These are phyloP conservation scores for Pyricularia sp. DNA, from an alignment of 2,329 filamentous ascomycete genomes.

Conservation along the genomic window DNA sequence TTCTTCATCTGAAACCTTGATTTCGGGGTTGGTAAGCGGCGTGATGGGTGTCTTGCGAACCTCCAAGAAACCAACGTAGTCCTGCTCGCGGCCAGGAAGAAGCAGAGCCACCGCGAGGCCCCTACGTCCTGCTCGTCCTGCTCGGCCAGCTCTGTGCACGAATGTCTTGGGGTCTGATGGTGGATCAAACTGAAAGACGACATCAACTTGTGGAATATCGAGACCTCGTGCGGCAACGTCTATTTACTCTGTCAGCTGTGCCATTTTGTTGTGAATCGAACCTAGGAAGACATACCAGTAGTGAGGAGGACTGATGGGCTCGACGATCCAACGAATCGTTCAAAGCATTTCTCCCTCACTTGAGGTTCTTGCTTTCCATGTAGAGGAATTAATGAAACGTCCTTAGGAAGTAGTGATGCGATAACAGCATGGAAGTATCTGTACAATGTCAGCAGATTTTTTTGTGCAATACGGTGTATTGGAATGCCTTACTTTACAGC, in stretches of 20 bases:
- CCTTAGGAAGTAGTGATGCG: conserved; percentile 58
- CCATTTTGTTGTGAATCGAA: neutral
- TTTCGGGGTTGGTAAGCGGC: conserved; percentile 45
- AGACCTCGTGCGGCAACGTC: conserved; percentile 84
- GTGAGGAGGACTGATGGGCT: conserved; percentile 77
- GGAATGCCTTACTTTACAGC: conserved; percentile 68
- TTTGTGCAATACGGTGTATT: neutral
- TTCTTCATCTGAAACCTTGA: conserved; percentile 52
- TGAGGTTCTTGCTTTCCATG: conserved; percentile 89
- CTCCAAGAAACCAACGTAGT: conserved; percentile 80
- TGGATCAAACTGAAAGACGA: conserved; percentile 81
- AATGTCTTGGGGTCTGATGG: conserved; percentile 87
- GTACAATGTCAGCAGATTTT: neutral
- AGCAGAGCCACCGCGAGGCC: conserved; percentile 82
- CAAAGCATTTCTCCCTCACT: conserved; percentile 81
- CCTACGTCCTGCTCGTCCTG: conserved; percentile 78
- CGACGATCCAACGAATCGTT: conserved; percentile 65
- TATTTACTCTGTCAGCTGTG: conserved; percentile 33
- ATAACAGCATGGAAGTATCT: conserved; percentile 64
- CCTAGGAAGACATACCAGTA: neutral
- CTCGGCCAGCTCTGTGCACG: conserved; percentile 84
- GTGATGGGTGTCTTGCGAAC: conserved; percentile 79
- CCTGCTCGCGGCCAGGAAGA: conserved; percentile 76
- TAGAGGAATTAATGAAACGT: conserved; percentile 65
- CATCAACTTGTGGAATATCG: conserved; percentile 84